A percentile compares a stretch with the other conserved stretches of the same genome.
phyloP scores from a whole-genome alignment of 352 stramenopile genomes.

The Globisporangium middletonii region DNA sequence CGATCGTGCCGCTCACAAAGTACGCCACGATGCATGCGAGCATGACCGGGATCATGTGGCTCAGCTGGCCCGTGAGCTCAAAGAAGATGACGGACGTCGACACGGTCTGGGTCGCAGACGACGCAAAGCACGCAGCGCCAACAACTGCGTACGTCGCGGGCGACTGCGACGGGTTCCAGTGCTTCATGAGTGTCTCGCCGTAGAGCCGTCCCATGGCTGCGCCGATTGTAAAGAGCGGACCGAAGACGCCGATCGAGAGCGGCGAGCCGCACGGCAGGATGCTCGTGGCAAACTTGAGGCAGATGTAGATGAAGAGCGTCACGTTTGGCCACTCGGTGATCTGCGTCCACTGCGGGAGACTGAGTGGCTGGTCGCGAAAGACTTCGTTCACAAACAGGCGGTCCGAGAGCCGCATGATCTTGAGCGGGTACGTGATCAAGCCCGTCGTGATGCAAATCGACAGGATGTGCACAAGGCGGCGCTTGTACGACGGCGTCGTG shows the following conservation, averaged over 20 bases:
- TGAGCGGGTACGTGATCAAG: conserved; percentile 58
- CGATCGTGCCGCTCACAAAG: conserved; percentile 71
- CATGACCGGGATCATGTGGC: conserved; percentile 82
- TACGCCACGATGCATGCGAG: conserved; percentile 76
- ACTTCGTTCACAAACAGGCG: conserved; percentile 69
- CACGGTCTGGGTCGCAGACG: conserved; percentile 87
- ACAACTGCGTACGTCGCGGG: conserved; percentile 87
- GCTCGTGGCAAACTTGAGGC: conserved; percentile 66
- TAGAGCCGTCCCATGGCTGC: conserved; percentile 68
- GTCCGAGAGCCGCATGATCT: conserved; percentile 71
- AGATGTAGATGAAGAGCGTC: conserved; percentile 63
- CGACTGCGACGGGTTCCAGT: conserved; percentile 71
- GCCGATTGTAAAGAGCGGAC: conserved; percentile 77
- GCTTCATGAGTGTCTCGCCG: conserved; percentile 71
- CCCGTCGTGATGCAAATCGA: conserved; percentile 53
- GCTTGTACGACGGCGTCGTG: conserved; percentile 44
- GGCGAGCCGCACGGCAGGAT: conserved; percentile 64
- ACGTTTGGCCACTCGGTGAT: conserved; percentile 48
- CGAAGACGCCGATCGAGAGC: conserved; percentile 77
- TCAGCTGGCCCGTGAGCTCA: conserved; percentile 74
- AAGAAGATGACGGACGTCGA: conserved; percentile 87
- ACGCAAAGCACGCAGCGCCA: conserved; percentile 87
- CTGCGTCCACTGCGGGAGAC: conserved; percentile 54
- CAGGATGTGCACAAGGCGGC: conserved; percentile 49
- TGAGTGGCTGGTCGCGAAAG: conserved; percentile 60